Evolutionary conservation across 164 flowering plant species (phyloP).

Genomic region (Stephania yunnanensis): DNA sequence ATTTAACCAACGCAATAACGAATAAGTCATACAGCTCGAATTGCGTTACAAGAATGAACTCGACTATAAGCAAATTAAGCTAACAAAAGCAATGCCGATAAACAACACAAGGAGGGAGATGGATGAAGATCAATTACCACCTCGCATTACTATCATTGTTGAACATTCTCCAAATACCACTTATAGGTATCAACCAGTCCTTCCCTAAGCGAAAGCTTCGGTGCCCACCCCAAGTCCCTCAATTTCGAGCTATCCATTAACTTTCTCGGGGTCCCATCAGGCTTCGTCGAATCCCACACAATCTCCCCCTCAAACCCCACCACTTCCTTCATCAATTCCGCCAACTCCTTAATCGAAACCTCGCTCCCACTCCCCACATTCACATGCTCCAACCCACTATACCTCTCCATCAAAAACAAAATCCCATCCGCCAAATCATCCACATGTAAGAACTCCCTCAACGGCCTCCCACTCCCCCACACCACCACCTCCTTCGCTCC

Average conservation of each 20-base stretch:
- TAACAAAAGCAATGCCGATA: neutral
- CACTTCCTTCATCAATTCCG: conserved; percentile 80
- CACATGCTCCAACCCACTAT: conserved; percentile 14
- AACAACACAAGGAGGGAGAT: neutral
- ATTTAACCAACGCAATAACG: neutral
- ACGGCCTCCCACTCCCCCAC: conserved; percentile 87
- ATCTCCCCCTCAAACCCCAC: conserved; percentile 79
- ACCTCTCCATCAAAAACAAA: conserved; percentile 66
- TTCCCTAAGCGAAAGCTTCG: conserved; percentile 65
- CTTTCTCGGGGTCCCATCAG: conserved; percentile 95
- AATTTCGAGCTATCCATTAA: conserved; percentile 90
- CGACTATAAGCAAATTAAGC: neutral
- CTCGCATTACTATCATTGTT: conserved; percentile 33
- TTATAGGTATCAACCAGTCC: conserved; percentile 80
- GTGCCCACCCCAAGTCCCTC: conserved; percentile 65
- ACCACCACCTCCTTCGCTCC: conserved; percentile 75
- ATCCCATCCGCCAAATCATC: conserved; percentile 90
- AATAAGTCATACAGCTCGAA: neutral
- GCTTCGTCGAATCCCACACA: conserved; percentile 81
- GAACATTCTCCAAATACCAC: conserved; percentile 76
- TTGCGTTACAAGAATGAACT: neutral
- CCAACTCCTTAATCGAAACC: conserved; percentile 78
- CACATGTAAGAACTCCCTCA: conserved; percentile 86
- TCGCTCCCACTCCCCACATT: conserved; percentile 88
- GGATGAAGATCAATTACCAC: too few species aligned